Conservation (phyloP, 805 yeast genomes). For the Metschnikowia continentalis region DNA sequence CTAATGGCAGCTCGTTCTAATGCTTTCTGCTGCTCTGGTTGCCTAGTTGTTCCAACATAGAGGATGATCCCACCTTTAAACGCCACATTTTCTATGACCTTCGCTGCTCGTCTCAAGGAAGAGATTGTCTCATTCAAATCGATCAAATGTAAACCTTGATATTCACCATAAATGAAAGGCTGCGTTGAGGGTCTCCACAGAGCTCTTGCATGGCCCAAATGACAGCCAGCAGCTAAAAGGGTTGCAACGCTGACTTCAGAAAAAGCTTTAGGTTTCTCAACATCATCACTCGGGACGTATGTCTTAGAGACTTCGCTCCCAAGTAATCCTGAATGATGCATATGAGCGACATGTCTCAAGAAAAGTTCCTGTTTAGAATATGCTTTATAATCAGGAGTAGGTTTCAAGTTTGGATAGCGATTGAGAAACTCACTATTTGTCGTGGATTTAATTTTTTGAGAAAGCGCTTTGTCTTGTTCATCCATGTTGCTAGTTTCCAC, state of each 20-base stretch:
- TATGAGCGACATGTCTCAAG: slow-evolving; percentile 66
- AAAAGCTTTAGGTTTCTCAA: slow-evolving; percentile 53
- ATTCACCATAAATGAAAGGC: slow-evolving; percentile 82
- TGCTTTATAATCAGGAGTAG: slow-evolving; percentile 57
- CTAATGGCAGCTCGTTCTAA: slow-evolving; percentile 78
- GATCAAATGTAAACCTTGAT: slow-evolving; percentile 86
- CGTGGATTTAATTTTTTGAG: slow-evolving; percentile 26
- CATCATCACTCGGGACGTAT: slow-evolving; percentile 66
- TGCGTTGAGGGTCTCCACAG: slow-evolving; percentile 78
- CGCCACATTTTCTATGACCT: slow-evolving; percentile 78
- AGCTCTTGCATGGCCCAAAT: slow-evolving; percentile 84
- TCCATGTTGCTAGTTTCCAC: neutral
- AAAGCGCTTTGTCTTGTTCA: slow-evolving; percentile 8
- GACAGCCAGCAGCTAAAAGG: slow-evolving; percentile 88
- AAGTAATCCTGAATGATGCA: slow-evolving; percentile 46
- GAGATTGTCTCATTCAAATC: slow-evolving; percentile 81
- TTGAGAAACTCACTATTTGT: slow-evolving; percentile 27
- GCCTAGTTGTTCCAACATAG: slow-evolving; percentile 79
- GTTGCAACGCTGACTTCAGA: slow-evolving; percentile 61
- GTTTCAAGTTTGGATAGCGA: slow-evolving; percentile 59
- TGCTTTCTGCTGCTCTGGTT: slow-evolving; percentile 59
- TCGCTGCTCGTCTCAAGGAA: slow-evolving; percentile 75
- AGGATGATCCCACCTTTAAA: slow-evolving; percentile 80
- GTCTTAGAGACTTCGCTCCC: slow-evolving; percentile 66
- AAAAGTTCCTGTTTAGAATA: slow-evolving; percentile 76